Base-by-base conservation (phyloP, 1,284 basidiomycete genomes). In the Lentinula novae-zelandiae region DNA sequence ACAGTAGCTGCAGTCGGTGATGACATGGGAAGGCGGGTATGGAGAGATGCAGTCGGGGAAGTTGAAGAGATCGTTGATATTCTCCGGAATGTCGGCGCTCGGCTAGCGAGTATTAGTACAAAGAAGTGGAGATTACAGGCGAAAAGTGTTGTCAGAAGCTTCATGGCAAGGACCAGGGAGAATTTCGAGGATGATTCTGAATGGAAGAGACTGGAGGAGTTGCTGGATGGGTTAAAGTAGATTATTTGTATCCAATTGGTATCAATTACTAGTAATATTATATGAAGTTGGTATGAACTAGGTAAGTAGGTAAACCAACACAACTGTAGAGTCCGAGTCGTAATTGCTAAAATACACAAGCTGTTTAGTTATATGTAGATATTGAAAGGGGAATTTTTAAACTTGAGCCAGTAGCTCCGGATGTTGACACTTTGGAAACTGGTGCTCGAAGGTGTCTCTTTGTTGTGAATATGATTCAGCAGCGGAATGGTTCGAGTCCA, bases 111-210 rank as follows among this genome's bases (percentile, higher is more conserved):
- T 15, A 33, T 50, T 13, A 53, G 60, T 38, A 31, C 56, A n/a
- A 63, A 72, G 68, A 86, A 85, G 69, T 98, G 96, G 94, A 82
- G 79, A 71, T 84, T 92, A 71, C 93, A 96, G 75, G 94, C 89
- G 44, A 82, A 90, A 61, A 96, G 93, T 63, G 79, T 98, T 61
- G 84, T 98, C 58, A 80, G 96, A 70, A 90, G 88, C 48, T 98
- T 98, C 72, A 84, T 95, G 75, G 94, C 91, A 2, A 79, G 88
- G 57, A 87, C 87, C 64, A 85, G 78, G 71, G 90, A 89, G 33
- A 54, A 57, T 60, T 98, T 95, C 69, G 92, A 90, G 70, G 93
- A 94, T 61, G 92, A 96, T 73, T 81, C 85, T 1, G 94, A 94
- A 75, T 98, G 92, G 88, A 75, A 79, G 48, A 78, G 79, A 65